phyloP scores from a whole-genome alignment of 805 yeast genomes.

The Pichia thaimueangensis region DNA sequence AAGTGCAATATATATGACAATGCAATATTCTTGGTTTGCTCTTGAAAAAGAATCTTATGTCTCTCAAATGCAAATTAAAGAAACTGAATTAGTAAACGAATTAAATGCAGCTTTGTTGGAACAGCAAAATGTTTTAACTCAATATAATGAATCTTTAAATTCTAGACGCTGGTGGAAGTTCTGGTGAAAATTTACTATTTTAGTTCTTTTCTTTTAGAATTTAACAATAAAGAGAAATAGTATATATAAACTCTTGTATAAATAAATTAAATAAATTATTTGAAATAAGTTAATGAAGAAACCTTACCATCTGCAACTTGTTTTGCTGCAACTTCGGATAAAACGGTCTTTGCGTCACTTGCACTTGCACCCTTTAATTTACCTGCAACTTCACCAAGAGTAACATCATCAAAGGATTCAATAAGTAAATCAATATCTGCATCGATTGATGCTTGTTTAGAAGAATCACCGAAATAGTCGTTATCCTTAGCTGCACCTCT shows the following conservation, averaged over 20 bases:
- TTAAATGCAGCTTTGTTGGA: constrained; percentile 25
- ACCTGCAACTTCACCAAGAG: constrained; percentile 67
- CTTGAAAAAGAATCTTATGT: constrained; percentile 28
- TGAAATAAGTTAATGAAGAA: constrained; percentile 22
- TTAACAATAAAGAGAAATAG: too few species aligned
- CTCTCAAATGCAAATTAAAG: constrained; percentile 18
- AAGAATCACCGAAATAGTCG: constrained; percentile 78
- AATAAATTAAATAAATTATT: constrained; percentile 4
- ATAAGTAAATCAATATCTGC: constrained; percentile 74
- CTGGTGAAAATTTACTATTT: too few species aligned
- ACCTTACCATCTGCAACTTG: constrained; percentile 49
- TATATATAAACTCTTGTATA: constrained; percentile 7
- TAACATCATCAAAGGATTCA: constrained; percentile 73
- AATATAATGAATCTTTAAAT: not conserved
- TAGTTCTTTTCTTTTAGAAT: too few species aligned
- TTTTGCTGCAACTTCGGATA: constrained; percentile 49
- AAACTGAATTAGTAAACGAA: constrained; percentile 20
- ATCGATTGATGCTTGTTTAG: constrained; percentile 59
- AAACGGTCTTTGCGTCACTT: constrained; percentile 50
- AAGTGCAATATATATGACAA: constrained; percentile 26
- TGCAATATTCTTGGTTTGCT: constrained; percentile 30
- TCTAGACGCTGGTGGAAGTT: constrained; percentile 8
- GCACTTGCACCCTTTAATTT: constrained; percentile 56
- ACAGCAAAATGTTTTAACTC: constrained; percentile 15
- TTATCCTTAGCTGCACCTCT: constrained; percentile 79